Percentiles rank a stretch among this genome's conserved stretches.
Conservation (phyloP, 495 filamentous ascomycete species). For the Thozetella sp. region DNA sequence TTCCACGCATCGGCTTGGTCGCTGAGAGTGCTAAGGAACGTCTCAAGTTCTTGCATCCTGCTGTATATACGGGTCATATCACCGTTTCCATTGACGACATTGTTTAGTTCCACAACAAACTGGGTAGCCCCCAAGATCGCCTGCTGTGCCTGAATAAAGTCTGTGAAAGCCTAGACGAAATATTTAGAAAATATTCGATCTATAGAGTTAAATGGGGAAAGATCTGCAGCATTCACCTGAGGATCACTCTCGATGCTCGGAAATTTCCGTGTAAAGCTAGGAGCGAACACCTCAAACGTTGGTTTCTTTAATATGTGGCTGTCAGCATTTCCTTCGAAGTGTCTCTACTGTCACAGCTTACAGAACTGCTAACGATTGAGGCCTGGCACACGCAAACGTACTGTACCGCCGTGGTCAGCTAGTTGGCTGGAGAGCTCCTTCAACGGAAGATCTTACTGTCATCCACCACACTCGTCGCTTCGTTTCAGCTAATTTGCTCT, state of each 20-base stretch:
- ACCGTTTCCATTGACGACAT: slow-evolving; percentile 24
- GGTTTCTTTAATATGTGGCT: too few species aligned
- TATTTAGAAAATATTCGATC: slow-evolving; percentile 10
- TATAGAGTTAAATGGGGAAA: slow-evolving; percentile 2
- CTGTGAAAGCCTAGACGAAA: slow-evolving; percentile 47
- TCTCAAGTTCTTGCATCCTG: slow-evolving; percentile 58
- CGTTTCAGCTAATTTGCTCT: slow-evolving; percentile 49
- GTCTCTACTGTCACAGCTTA: slow-evolving; percentile 51
- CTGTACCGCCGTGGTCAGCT: too few species aligned
- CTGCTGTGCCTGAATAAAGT: slow-evolving; percentile 60
- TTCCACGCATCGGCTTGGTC: slow-evolving; percentile 45
- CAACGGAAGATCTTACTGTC: slow-evolving; percentile 42
- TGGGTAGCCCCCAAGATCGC: slow-evolving; percentile 56
- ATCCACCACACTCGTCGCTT: slow-evolving; percentile 65
- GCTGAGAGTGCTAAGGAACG: slow-evolving; percentile 48
- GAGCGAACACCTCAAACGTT: slow-evolving; percentile 55
- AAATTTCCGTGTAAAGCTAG: slow-evolving; percentile 58
- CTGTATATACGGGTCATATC: slow-evolving; percentile 56
- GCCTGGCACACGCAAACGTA: slow-evolving; percentile 62
- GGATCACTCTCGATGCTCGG: slow-evolving; percentile 53
- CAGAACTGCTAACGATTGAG: slow-evolving; percentile 61
- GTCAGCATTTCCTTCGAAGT: too few species aligned
- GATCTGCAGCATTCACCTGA: slow-evolving; percentile 41
- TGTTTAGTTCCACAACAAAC: slow-evolving; percentile 47
- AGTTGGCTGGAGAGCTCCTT: too few species aligned